Evolutionary conservation across 1,139 yeast species (phyloP), one percentile per base, ranked within the genome.

Genomic region (Taphrina confusa): DNA sequence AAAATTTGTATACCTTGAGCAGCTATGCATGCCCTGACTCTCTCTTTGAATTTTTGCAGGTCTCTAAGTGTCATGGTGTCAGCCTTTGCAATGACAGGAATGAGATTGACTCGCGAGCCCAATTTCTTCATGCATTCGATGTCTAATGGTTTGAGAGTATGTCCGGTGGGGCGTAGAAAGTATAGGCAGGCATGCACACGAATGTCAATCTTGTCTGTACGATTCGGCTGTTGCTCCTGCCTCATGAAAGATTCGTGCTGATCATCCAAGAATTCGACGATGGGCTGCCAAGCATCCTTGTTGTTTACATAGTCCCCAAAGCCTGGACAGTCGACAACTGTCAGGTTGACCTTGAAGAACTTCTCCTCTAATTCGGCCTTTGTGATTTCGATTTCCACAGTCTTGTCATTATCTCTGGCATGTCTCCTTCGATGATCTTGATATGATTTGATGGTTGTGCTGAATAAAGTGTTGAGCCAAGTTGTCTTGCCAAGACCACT

Each of bases 271-370:
- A 91, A 92, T 72, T 91, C 97, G 63, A 90, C 81, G 68, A 94
- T 84, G 40, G 97, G 92, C 67, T 86, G 87, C 97, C 97, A 94
- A 59, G 96, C 82, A 70, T 88, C 92, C 69, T 81, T 83, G 75
- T 92, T 92, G 78, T 92, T 87, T 68, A 92, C 95, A 72, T 90
- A 89, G 75, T 91, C 96, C 65, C 98, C 99, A 72, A 92, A 90
- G 1, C 98, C 98, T 16, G 98, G 98, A 6, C 98, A 92, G 74
- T 92, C 99, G 68, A 94, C 83, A 63, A 92, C 80, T 70, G 92
- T 92, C 66, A 94, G 81, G 65, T 94, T 82, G 68, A 92, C 80
- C 69, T 81, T 82, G 76, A 92, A 92, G 71, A 49, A 63, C 28
- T 65, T 88, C 72, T 94, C 99, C 73, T 91, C 97, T 67, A 94